A percentile compares a stretch with the other conserved stretches of the same genome.
These are phyloP conservation scores for Apiotrichum veenhuisii DNA, from an alignment of 1,284 basidiomycete species.

Conservation along the genomic window DNA sequence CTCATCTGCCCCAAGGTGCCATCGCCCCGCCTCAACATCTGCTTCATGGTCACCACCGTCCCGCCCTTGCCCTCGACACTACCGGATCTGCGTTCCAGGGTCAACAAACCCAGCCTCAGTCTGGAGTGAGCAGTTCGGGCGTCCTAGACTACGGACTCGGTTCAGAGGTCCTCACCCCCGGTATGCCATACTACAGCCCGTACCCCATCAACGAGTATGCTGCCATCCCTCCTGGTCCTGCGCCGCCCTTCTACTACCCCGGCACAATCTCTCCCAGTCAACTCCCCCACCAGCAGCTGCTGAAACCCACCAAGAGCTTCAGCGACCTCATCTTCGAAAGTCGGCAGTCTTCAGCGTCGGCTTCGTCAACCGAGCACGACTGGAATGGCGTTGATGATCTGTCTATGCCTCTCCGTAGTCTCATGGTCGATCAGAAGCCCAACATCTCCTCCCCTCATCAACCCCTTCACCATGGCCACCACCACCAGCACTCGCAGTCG, in stretches of 20 bases:
- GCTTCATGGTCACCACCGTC: constrained; percentile 8
- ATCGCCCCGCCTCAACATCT: not conserved
- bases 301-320: constrained; percentile 37
- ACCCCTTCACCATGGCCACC: not conserved
- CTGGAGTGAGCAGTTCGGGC: constrained; percentile 21
- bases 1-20: not conserved
- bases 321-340: constrained; percentile 35
- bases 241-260: constrained; percentile 12
- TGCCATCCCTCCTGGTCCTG: not conserved
- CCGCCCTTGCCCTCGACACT: constrained; percentile 27
- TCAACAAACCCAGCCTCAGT: constrained; percentile 18
- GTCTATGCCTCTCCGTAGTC: constrained; percentile 23
- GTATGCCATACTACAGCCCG: constrained; percentile 13
- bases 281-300: constrained; percentile 27
- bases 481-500: constrained; percentile 6
- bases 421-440: constrained; percentile 16
- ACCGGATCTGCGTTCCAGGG: constrained; percentile 16
- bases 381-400: constrained; percentile 32
- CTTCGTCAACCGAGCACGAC: constrained; percentile 35
- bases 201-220: constrained; percentile 4
- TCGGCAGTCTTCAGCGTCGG: constrained; percentile 35
- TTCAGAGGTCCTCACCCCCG: constrained; percentile 16
- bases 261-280: constrained; percentile 40
- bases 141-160: constrained; percentile 10
- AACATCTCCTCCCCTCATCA: not conserved